Base-by-base conservation (phyloP, 176 grass and related monocot genomes). In the Lolium perenne region DNA sequence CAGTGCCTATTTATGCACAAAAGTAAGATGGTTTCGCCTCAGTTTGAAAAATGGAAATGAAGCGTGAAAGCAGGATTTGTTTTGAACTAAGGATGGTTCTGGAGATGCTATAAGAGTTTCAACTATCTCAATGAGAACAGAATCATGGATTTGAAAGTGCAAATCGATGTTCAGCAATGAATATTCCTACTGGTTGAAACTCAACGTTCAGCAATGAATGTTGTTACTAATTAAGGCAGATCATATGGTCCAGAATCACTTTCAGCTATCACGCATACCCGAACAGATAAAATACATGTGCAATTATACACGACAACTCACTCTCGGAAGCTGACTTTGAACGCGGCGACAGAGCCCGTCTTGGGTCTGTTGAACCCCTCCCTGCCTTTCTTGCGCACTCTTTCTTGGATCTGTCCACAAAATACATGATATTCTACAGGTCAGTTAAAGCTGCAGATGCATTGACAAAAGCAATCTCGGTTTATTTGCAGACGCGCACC, bases 241-340 rank as follows among this genome's bases (percentile, higher is more conserved):
- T 71, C 40, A 45, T 71, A 38, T 45, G 8, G 9, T 48, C 5
- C 12, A 73, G 43, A 35, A 35, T 22, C 10, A 3, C 41, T 7
- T 48, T 73, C 1, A 73, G 0, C 5, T 73, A 48, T 73, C 71
- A 49, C 8, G 45, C 16, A 7, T 17, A 7, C 16, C 14, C 1
- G 45, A 78, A 16, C 3, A 51, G 32, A 35, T 35, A 50, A 38
- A 35, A 62, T 46, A 46, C 3, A 62, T 14, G 11, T 21, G 3
- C 0, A 6, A 48, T 6, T 75, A 66, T 38, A 10, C 18, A 5
- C 40, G 49, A 43, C 7, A 84, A 93, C 91, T 91, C 82, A 95
- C 95, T 98, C 93, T 89, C 87, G 88, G 61, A 98, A 98, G 87
- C 85, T 98, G 71, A 98, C 95, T 92, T 98, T 95, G 23, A 98